phyloP scores from a whole-genome alignment of 2,329 filamentous ascomycete genomes.

The Ascochyta pisi region DNA sequence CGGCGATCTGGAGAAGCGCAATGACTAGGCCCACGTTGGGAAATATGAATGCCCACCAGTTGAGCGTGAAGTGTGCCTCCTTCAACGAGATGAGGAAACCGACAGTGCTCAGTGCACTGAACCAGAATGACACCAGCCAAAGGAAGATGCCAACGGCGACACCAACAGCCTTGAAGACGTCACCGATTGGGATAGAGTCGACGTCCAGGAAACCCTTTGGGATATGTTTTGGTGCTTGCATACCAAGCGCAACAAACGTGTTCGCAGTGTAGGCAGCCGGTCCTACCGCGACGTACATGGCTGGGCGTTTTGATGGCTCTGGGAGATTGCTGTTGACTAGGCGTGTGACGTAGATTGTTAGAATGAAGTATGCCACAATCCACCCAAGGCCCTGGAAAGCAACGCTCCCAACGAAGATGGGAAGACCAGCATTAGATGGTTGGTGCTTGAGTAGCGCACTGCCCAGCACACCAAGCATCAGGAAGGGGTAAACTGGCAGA shows the following conservation, averaged over 20 bases:
- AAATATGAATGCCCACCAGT: conserved; percentile 68
- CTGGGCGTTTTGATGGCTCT: conserved; percentile 48
- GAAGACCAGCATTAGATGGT: conserved; percentile 31
- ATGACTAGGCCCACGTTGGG: conserved; percentile 66
- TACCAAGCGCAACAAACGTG: conserved; percentile 50
- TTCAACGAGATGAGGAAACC: conserved; percentile 46
- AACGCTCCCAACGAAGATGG: conserved; percentile 61
- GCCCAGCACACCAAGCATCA: conserved; percentile 49
- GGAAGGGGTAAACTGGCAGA: conserved; percentile 41
- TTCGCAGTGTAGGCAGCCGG: conserved; percentile 37
- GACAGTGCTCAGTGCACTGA: conserved; percentile 54
- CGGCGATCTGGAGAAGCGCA: conserved; percentile 62
- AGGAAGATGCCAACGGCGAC: conserved; percentile 55
- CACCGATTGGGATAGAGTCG: conserved; percentile 42
- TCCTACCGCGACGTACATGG: conserved; percentile 62
- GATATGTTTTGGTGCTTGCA: conserved; percentile 47
- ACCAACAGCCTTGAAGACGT: conserved; percentile 51
- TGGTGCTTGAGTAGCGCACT: conserved; percentile 46
- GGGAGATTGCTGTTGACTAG: conserved; percentile 67
- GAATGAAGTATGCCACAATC: conserved; percentile 70
- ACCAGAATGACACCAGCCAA: conserved; percentile 58
- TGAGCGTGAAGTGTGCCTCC: conserved; percentile 47
- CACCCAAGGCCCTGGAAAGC: conserved; percentile 74
- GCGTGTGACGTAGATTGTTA: conserved; percentile 73
- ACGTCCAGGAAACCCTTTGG: conserved; percentile 44